phyloP scores from a whole-genome alignment of 805 yeast species.

The Suhomyces faveliae region DNA sequence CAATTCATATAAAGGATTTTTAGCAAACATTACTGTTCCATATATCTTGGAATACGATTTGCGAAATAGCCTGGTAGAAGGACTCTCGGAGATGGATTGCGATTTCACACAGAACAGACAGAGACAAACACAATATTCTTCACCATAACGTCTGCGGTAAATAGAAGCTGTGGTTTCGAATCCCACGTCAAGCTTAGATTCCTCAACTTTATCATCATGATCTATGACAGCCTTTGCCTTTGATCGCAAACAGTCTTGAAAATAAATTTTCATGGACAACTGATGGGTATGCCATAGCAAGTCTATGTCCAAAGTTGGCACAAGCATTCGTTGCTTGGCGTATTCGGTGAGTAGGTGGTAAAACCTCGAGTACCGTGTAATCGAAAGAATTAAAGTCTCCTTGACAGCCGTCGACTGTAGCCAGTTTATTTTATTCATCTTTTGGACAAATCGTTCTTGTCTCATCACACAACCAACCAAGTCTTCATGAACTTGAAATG shows the following conservation, averaged over 20 bases:
- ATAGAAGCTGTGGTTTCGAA: constrained; percentile 19
- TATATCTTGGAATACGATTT: neutral
- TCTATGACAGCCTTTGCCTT: constrained; percentile 13
- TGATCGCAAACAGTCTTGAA: constrained; percentile 9
- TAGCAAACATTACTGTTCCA: neutral
- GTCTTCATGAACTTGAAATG: constrained; percentile 17
- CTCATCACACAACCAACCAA: constrained; percentile 24
- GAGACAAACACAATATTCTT: constrained; percentile 20
- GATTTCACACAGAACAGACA: constrained; percentile 16
- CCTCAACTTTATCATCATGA: constrained; percentile 27
- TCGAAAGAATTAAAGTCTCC: too few species aligned
- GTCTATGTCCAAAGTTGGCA: constrained; percentile 29
- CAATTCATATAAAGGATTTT: constrained; percentile 8
- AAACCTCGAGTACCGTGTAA: constrained; percentile 21
- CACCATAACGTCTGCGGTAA: constrained; percentile 14
- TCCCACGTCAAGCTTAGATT: constrained; percentile 14
- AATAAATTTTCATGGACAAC: constrained; percentile 15
- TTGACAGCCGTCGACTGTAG: constrained; percentile 14
- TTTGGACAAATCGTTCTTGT: constrained; percentile 22
- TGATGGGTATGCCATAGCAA: constrained; percentile 30
- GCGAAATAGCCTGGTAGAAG: constrained; percentile 8
- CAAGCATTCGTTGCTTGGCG: constrained; percentile 9
- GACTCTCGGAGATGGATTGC: too few species aligned
- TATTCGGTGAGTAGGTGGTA: constrained; percentile 6
- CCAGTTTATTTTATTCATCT: constrained; percentile 22